Conservation (phyloP, 805 yeast species). For the Starmerella stellata region DNA sequence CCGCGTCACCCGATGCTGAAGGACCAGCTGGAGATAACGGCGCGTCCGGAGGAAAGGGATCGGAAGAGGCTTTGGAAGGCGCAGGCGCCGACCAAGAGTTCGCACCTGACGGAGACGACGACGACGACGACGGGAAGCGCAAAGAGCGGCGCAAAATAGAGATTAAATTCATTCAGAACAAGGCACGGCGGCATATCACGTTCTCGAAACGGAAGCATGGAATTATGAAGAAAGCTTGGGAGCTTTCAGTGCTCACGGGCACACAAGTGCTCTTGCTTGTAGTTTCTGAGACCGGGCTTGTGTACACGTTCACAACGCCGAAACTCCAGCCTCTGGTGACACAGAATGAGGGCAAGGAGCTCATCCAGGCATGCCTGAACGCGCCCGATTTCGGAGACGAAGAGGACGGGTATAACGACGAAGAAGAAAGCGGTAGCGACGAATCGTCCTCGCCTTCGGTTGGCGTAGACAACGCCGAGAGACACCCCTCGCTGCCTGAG, state of each 20-base stretch:
- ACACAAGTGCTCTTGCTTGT: conserved; percentile 89
- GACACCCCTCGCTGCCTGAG: conserved; percentile 8
- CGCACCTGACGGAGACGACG: conserved; percentile 26
- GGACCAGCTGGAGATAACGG: neutral
- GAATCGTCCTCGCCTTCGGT: neutral
- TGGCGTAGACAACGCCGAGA: neutral
- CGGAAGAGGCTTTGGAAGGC: conserved; percentile 1
- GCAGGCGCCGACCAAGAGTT: conserved; percentile 8
- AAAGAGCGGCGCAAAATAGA: conserved; percentile 79
- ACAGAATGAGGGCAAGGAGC: conserved; percentile 89
- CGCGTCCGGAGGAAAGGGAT: neutral
- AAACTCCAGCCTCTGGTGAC: conserved; percentile 95
- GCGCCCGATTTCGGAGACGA: conserved; percentile 61
- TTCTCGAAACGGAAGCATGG: conserved; percentile 97
- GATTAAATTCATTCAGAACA: conserved; percentile 91
- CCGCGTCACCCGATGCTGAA: neutral
- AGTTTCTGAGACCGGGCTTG: conserved; percentile 96
- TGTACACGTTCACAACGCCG: conserved; percentile 97
- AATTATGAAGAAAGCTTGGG: conserved; percentile 99
- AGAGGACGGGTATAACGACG: conserved; percentile 5
- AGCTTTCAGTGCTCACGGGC: conserved; percentile 86
- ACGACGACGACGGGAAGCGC: conserved; percentile 29
- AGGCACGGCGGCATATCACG: conserved; percentile 93
- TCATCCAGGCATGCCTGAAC: conserved; percentile 89
- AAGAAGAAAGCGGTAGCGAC: conserved; percentile 13